Conservation (phyloP, 2,329 filamentous ascomycete genomes). For the Pezizomycotina sp. region DNA sequence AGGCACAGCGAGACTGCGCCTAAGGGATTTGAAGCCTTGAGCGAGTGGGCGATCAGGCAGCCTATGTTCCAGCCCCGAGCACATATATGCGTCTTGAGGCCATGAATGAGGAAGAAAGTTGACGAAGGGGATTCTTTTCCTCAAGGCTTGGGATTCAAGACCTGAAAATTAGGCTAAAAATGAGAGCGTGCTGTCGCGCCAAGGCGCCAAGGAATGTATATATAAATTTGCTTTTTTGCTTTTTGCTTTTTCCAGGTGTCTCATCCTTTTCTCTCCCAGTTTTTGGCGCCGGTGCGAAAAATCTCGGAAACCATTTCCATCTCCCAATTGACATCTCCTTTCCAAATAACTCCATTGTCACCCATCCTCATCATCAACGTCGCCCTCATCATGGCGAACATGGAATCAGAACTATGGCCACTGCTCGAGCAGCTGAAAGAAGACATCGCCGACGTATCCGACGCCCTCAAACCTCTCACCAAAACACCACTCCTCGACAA, state of each 20-base stretch:
- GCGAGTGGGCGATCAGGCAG: conserved; percentile 55
- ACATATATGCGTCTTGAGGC: conserved; percentile 48
- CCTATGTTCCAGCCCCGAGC: conserved; percentile 70
- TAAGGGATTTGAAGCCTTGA: conserved; percentile 47
- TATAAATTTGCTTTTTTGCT: no score
- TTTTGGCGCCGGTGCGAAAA: no score
- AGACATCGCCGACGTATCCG: conserved; percentile 64
- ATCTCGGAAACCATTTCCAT: no score
- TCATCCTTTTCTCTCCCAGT: no score
- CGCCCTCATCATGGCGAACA: conserved; percentile 3
- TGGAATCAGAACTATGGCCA: conserved; percentile 40
- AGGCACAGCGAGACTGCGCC: conserved; percentile 68
- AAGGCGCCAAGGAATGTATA: no score
- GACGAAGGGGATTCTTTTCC: no score
- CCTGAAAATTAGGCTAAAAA: no score
- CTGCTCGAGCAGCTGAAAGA: conserved; percentile 58
- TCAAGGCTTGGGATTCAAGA: no score
- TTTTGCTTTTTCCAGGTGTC: no score
- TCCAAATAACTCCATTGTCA: no score
- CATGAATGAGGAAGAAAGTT: conserved; percentile 20
- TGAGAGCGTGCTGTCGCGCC: no score
- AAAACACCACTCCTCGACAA: conserved; percentile 46
- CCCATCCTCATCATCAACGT: not conserved
- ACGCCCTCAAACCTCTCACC: conserved; percentile 57
- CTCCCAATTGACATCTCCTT: no score